Percentiles rank a stretch among this genome's conserved stretches.
These are phyloP conservation scores for Psilocybe sp. DNA, from an alignment of 768 basidiomycete species.

Conservation along the genomic window DNA sequence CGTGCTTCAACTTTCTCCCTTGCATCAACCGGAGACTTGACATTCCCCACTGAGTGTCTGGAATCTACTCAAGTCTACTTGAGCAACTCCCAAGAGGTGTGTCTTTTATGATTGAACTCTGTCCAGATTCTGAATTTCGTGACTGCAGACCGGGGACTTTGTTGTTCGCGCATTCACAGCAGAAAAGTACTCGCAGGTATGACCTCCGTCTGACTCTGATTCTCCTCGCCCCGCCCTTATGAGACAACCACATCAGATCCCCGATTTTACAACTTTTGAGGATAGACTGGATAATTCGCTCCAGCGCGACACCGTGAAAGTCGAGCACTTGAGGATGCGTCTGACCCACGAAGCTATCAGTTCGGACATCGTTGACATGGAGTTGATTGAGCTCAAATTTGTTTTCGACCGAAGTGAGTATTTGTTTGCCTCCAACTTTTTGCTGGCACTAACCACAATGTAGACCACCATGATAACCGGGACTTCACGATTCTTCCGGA, in stretches of 20 bases:
- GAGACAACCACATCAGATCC: conserved; percentile 48
- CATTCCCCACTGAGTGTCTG: conserved; percentile 70
- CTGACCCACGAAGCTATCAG: conserved; percentile 69
- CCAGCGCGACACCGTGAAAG: conserved; percentile 76
- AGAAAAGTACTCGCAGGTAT: conserved; percentile 83
- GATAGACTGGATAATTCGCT: conserved; percentile 80
- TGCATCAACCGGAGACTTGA: conserved; percentile 72
- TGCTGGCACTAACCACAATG: conserved; percentile 4
- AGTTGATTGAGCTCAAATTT: conserved; percentile 81
- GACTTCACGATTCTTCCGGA: conserved; percentile 78
- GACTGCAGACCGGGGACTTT: conserved; percentile 68
- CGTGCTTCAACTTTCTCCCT: conserved; percentile 78
- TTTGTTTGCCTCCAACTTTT: neutral
- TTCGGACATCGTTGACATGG: conserved; percentile 75
- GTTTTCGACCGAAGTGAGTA: conserved; percentile 70
- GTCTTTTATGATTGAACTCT: neutral
- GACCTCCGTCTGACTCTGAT: neutral
- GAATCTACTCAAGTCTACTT: conserved; percentile 82
- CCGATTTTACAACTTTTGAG: conserved; percentile 82
- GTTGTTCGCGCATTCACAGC: conserved; percentile 72
- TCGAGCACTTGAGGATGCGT: conserved; percentile 86
- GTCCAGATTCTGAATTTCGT: conserved; percentile 2
- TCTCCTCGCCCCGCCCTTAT: neutral
- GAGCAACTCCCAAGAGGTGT: conserved; percentile 72
- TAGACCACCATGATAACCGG: conserved; percentile 83